Percentiles rank a stretch among this genome's conserved stretches.
Evolutionary conservation across 169 alveolate species (phyloP).

Genomic region (Amoebophrya sp.): DNA sequence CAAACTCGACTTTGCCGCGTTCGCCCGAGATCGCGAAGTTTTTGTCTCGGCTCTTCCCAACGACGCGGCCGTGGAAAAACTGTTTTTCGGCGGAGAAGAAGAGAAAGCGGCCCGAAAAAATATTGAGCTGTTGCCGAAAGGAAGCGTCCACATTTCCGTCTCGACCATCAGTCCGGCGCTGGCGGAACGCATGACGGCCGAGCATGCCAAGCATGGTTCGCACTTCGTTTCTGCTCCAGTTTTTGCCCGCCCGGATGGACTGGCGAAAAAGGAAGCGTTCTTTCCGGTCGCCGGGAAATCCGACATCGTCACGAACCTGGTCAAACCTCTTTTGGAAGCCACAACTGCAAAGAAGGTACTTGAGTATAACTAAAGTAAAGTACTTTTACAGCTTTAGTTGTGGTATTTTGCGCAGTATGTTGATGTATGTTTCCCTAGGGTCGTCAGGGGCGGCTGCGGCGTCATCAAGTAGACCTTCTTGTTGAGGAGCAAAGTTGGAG

Average conservation of each 20-base stretch:
- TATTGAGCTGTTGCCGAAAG: no score
- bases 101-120: no score
- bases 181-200: not conserved
- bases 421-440: no score
- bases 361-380: no score
- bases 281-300: not conserved
- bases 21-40: not conserved
- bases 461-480: no score
- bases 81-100: no score
- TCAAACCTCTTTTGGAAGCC: not conserved
- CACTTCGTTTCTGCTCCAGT: not conserved
- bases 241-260: not conserved
- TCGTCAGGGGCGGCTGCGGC: no score
- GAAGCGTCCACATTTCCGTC: not conserved
- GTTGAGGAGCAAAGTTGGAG: no score
- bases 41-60: not conserved
- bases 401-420: no score
- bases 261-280: slow-evolving; percentile 4
- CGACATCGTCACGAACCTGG: not conserved
- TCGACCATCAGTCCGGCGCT: not conserved
- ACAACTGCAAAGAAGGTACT: no score
- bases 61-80: not conserved
- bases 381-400: no score
- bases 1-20: not conserved
- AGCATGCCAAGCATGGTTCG: not conserved